Evolutionary conservation across 1,284 basidiomycete species (phyloP), one percentile per base, ranked within the genome.

Genomic region (Ustilago sp.): DNA sequence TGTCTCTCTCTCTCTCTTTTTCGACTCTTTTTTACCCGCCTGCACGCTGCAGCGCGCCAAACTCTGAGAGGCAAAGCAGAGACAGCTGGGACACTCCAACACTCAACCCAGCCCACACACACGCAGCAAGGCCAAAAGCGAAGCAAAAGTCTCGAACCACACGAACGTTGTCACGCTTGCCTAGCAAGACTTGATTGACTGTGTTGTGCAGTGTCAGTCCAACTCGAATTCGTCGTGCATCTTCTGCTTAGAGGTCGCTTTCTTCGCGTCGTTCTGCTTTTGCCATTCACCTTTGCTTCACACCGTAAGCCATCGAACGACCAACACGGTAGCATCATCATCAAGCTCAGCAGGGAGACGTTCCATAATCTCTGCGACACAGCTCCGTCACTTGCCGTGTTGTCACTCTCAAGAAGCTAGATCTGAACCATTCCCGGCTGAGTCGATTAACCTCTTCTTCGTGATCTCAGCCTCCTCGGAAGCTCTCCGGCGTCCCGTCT

Each of bases 11-110:
- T 28, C 23, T 28, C 23, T 17, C 43, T 36, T 51, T 59, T 68
- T 43, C 35, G 53, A 19, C 7, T n/a, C 43, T 28, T 51, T 59
- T 68, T 43, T 41, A 54, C 60, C 60, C 55, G 66, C 36, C 32
- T 41, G 43, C 31, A 15, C 55, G 54, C 60, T 59, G 61, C 62
- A 70, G 68, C 68, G 63, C 68, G 68, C 63, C 48, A 65, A 65
- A 65, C 23, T 45, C 7, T 19, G n/a, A 34, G 39, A 38, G 31
- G 4, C 31, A 17, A n/a, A 35, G 38, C 35, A 15, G 35, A 57
- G 8, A 32, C 19, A 19, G 39, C 28, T 51, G 38, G 28, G 50
- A 53, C 47, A 43, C 48, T 60, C 48, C n/a, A 28, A 60, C 32
- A 34, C 34, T 35, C 12, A 50, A 41, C 12, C 17, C 35, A 35